Conservation (phyloP, 1,284 basidiomycete genomes). For the Cryptococcus floricola region DNA sequence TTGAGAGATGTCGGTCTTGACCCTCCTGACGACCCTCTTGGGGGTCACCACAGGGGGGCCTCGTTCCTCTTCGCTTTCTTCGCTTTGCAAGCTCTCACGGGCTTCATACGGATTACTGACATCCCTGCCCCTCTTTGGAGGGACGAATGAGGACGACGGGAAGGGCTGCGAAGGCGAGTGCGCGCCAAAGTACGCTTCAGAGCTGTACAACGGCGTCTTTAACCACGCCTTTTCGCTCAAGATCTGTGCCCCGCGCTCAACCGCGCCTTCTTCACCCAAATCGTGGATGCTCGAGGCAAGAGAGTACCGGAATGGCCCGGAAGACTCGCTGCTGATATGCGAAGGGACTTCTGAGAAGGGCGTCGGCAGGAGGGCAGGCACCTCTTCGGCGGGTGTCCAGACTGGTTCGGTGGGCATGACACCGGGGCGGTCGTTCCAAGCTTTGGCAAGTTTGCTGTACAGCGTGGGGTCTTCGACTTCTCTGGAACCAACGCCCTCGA, state of each 20-base stretch:
- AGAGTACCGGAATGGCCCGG: slow-evolving; percentile 19
- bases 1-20: not conserved
- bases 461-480: slow-evolving; percentile 32
- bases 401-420: slow-evolving; percentile 7
- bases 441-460: slow-evolving; percentile 23
- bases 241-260: slow-evolving; percentile 13
- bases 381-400: slow-evolving; percentile 5
- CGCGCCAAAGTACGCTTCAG: slow-evolving; percentile 4
- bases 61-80: not conserved
- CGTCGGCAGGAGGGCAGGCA: not conserved
- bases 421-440: slow-evolving; percentile 29
- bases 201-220: slow-evolving; percentile 8
- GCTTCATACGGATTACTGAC: not conserved
- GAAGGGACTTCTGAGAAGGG: no score
- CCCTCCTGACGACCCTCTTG: not conserved
- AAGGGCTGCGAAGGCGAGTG: slow-evolving; percentile 9
- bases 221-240: slow-evolving; percentile 30
- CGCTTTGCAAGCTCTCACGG: not conserved
- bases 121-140: not conserved
- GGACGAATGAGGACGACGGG: not conserved
- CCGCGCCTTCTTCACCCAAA: slow-evolving; percentile 20
- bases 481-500: slow-evolving; percentile 31
- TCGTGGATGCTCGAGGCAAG: slow-evolving; percentile 30
- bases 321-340: not conserved
- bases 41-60: not conserved